Evolutionary conservation across 805 yeast genomes (phyloP).

Genomic region (Hanseniaspora guilliermondii): DNA sequence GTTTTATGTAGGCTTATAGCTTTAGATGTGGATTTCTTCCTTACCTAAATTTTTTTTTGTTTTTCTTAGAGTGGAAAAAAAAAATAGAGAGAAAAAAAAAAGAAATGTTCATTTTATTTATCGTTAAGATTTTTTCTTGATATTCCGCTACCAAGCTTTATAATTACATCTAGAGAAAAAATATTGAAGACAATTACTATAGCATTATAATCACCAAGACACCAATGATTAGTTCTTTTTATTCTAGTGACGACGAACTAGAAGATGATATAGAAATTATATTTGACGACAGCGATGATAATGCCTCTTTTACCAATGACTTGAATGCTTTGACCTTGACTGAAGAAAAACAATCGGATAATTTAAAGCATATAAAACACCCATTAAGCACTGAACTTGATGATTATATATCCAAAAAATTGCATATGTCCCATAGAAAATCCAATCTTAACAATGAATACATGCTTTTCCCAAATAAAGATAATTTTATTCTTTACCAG

Average conservation of each 20-base stretch:
- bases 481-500: neutral
- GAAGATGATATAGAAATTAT: constrained; percentile 8
- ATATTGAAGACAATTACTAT: neutral
- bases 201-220: neutral
- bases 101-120: neutral
- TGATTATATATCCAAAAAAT: neutral
- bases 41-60: neutral
- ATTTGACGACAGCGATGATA: constrained; percentile 10
- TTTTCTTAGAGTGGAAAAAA: neutral
- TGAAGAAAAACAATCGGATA: neutral
- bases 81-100: neutral
- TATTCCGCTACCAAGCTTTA: neutral
- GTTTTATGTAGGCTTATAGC: too few species aligned
- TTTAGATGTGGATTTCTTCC: neutral
- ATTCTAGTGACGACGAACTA: neutral
- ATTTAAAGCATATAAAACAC: neutral
- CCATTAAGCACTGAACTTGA: neutral
- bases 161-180: neutral
- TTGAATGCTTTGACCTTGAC: neutral
- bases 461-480: neutral
- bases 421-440: neutral
- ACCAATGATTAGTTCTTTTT: neutral
- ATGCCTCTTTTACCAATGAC: neutral
- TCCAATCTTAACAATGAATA: constrained; percentile 8
- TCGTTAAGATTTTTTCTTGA: neutral